Conservation (phyloP, 805 yeast genomes). For the Starmerella ratchasimensis region DNA sequence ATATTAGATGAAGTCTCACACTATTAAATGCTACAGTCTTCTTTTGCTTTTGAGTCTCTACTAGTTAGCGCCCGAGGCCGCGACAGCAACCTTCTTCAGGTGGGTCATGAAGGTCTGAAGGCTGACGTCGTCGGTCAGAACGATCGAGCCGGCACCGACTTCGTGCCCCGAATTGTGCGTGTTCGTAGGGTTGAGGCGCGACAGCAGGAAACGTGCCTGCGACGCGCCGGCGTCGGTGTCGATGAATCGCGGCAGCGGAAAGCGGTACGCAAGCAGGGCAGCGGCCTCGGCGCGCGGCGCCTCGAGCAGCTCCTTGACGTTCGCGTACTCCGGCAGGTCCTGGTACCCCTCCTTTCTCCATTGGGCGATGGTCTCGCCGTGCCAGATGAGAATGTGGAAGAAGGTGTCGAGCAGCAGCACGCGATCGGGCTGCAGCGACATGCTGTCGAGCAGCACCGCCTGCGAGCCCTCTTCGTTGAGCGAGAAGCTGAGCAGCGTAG, state of each 20-base stretch:
- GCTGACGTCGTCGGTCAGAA: conserved; percentile 91
- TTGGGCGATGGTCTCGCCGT: conserved; percentile 85
- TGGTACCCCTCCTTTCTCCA: conserved; percentile 96
- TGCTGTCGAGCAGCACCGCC: conserved; percentile 86
- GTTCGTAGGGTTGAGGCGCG: conserved; percentile 88
- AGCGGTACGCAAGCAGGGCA: conserved; percentile 76
- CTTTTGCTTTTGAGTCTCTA: neutral
- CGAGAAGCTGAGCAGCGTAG: conserved; percentile 76
- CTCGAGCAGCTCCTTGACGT: conserved; percentile 72
- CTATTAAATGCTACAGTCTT: too few species aligned
- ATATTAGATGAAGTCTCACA: too few species aligned
- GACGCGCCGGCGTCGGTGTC: conserved; percentile 98
- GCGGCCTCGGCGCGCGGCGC: conserved; percentile 90
- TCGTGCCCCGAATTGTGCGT: conserved; percentile 45
- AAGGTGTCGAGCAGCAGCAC: conserved; percentile 86
- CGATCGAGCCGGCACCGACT: conserved; percentile 42
- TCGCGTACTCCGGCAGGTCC: conserved; percentile 76
- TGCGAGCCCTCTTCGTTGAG: conserved; percentile 74
- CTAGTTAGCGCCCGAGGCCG: neutral
- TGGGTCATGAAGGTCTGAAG: conserved; percentile 92
- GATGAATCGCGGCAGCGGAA: conserved; percentile 94
- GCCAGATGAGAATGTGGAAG: conserved; percentile 90
- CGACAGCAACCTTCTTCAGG: conserved; percentile 78
- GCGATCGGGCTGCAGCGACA: conserved; percentile 77
- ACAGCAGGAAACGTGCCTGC: conserved; percentile 90